These are phyloP conservation scores for Geoglossum glabrum DNA, from an alignment of 495 filamentous ascomycete species.

Conservation along the genomic window DNA sequence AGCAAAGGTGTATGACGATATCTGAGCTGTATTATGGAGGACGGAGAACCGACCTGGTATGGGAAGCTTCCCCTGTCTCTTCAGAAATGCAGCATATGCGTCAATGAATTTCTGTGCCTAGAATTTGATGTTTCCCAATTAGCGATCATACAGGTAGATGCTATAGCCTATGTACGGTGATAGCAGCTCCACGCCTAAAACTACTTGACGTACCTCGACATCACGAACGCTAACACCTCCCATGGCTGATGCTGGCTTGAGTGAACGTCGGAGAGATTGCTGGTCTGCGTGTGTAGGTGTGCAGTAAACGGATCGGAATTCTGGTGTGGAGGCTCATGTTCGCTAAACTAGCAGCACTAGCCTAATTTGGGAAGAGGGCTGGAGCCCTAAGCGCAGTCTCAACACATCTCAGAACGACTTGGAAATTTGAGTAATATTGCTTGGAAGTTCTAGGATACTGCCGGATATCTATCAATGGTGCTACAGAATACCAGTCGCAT, in stretches of 20 bases:
- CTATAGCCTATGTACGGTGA: not conserved
- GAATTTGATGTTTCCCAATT: conserved; percentile 2
- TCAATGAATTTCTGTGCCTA: conserved; percentile 88
- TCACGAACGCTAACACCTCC: conserved; percentile 73
- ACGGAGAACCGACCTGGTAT: conserved; percentile 63
- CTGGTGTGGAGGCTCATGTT: not conserved
- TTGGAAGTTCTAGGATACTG: no score
- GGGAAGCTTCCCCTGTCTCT: conserved; percentile 95
- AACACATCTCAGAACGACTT: not conserved
- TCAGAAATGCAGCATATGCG: conserved; percentile 91
- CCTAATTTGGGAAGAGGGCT: not conserved
- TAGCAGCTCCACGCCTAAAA: not conserved
- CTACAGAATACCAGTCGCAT: not conserved
- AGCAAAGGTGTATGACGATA: not conserved
- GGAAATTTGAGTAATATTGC: not conserved
- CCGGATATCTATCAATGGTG: not conserved
- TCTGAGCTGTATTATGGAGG: conserved; percentile 8
- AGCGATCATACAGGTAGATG: not conserved
- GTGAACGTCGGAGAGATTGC: not conserved
- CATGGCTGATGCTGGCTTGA: conserved; percentile 36
- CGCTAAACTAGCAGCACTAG: not conserved
- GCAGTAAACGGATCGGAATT: not conserved
- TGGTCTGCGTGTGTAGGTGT: not conserved
- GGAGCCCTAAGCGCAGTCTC: not conserved
- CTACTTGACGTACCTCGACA: conserved; percentile 52